Percentiles rank a stretch among this genome's conserved stretches.
phyloP scores from a whole-genome alignment of 1,284 basidiomycete genomes.

The Apiotrichum domesticum region DNA sequence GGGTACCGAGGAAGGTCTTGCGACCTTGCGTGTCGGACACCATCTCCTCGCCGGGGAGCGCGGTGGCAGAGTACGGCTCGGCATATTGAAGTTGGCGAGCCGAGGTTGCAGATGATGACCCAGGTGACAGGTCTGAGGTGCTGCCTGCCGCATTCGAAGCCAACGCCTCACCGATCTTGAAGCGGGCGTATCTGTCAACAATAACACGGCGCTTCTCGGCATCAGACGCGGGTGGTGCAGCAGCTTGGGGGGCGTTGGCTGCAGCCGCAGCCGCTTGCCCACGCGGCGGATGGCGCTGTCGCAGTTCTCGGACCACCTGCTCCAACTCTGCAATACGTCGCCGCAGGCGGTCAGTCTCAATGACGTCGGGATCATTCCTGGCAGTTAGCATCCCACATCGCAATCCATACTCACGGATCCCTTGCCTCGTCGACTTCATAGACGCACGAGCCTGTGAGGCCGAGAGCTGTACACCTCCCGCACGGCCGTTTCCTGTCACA shows the following conservation, averaged over 20 bases:
- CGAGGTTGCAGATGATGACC: conserved; percentile 1
- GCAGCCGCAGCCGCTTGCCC: conserved; percentile 2
- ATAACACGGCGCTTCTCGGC: conserved; percentile 39
- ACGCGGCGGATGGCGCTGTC: conserved; percentile 31
- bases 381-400: background rate
- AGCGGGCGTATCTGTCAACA: conserved; percentile 42
- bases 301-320: conserved; percentile 68
- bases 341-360: conserved; percentile 72
- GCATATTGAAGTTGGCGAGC: conserved; percentile 10
- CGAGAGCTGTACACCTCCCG: conserved; percentile 68
- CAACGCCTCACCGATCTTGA: conserved; percentile 42
- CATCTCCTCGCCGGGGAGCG: conserved; percentile 40
- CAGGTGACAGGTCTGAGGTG: conserved; percentile 9
- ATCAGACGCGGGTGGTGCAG: conserved; percentile 11
- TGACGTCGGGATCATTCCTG: conserved; percentile 74
- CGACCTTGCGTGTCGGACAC: conserved; percentile 32
- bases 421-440: conserved; percentile 86
- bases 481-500: conserved; percentile 58
- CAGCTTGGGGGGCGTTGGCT: background rate
- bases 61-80: conserved; percentile 34
- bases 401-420: conserved; percentile 55
- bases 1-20: conserved; percentile 38
- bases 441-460: conserved; percentile 75
- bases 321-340: conserved; percentile 84
- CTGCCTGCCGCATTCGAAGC: conserved; percentile 16